These are phyloP conservation scores for Lathyrus oleraceus DNA, from an alignment of 306 rosid species.

Conservation along the genomic window DNA sequence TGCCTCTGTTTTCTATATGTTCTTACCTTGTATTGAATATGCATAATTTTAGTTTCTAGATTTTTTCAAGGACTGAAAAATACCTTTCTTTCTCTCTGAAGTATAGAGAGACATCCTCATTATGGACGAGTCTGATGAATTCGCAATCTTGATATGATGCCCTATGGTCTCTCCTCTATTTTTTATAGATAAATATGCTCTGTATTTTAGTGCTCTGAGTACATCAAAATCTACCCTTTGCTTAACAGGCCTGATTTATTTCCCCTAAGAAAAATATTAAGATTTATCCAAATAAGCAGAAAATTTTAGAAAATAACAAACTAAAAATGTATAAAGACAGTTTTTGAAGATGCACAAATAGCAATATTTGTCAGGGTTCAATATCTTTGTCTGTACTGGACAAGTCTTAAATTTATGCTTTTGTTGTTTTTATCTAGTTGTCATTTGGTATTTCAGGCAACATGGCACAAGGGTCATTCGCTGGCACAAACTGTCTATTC, in stretches of 20 bases:
- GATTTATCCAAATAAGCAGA: constrained; percentile 19
- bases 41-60: constrained; percentile 5
- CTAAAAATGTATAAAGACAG: constrained; percentile 9
- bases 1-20: constrained; percentile 16
- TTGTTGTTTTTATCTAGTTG: constrained; percentile 37
- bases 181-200: background rate
- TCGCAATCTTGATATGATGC: constrained; percentile 4
- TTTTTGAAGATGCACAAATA: constrained; percentile 4
- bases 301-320: background rate
- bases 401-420: constrained; percentile 2
- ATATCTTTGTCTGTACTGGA: background rate
- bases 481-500: constrained; percentile 97
- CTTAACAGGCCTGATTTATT: background rate
- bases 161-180: constrained; percentile 2
- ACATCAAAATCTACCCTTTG: constrained; percentile 3
- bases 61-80: constrained; percentile 1
- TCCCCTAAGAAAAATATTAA: background rate
- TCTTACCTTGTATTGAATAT: constrained; percentile 22
- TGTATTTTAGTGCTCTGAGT: constrained; percentile 9
- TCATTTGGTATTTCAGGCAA: constrained; percentile 70
- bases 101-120: background rate
- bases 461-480: constrained; percentile 99
- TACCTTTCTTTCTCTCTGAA: background rate
- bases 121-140: background rate
- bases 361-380: background rate